Percentiles rank a stretch among this genome's conserved stretches.
These are phyloP conservation scores for Phoma sp. DNA, from an alignment of 2,329 filamentous ascomycete species.

Conservation along the genomic window DNA sequence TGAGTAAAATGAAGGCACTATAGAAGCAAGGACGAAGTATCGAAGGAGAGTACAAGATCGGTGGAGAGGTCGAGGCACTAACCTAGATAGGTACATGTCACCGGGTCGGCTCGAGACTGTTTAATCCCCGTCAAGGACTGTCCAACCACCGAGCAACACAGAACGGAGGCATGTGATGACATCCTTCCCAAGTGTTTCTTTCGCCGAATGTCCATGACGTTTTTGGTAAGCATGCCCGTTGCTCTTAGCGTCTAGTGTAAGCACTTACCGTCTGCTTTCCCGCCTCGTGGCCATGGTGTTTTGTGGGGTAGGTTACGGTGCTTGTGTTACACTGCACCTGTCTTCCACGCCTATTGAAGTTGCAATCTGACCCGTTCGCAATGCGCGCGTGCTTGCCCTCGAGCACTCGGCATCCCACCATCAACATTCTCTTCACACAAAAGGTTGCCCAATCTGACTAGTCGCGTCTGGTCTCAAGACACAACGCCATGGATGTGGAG, in stretches of 20 bases:
- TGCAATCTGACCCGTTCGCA: slow-evolving; percentile 8
- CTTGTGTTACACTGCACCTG: slow-evolving; percentile 12
- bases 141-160: slow-evolving; percentile 28
- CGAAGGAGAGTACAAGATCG: slow-evolving; percentile 14
- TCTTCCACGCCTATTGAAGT: neutral
- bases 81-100: slow-evolving; percentile 36
- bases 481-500: neutral
- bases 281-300: slow-evolving; percentile 20
- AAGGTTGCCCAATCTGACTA: neutral
- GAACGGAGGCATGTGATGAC: slow-evolving; percentile 37
- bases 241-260: slow-evolving; percentile 5
- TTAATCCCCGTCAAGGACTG: slow-evolving; percentile 26
- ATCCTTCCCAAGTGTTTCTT: neutral
- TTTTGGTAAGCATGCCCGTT: slow-evolving; percentile 11
- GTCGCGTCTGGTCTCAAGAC: slow-evolving; percentile 12
- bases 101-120: slow-evolving; percentile 35
- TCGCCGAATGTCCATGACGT: neutral
- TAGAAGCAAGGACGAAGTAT: slow-evolving; percentile 20
- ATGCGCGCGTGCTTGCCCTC: slow-evolving; percentile 14
- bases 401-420: slow-evolving; percentile 2
- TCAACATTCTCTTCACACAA: neutral
- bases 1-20: slow-evolving; percentile 15
- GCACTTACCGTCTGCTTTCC: neutral
- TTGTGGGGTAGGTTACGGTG: slow-evolving; percentile 14
- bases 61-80: slow-evolving; percentile 24